Evolutionary conservation across 1,284 basidiomycete species (phyloP).

Genomic region (Pseudozyma pruni): DNA sequence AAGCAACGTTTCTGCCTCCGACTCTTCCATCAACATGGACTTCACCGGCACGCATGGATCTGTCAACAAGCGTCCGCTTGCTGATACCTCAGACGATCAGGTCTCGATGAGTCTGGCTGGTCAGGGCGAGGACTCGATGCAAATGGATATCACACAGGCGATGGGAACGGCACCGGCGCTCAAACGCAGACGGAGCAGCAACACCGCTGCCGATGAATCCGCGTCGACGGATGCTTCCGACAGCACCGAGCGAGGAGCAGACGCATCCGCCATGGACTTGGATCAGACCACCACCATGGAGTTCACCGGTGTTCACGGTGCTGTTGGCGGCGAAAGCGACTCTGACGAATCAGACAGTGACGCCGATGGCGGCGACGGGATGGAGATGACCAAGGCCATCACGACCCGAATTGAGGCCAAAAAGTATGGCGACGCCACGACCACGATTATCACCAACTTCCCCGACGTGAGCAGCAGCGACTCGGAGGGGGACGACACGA

Average conservation of each 20-base stretch:
- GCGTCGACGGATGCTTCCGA: slow-evolving; percentile 21
- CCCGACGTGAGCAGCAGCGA: slow-evolving; percentile 28
- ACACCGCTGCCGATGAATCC: slow-evolving; percentile 24
- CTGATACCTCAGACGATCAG: slow-evolving; percentile 22
- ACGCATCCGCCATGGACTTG: slow-evolving; percentile 26
- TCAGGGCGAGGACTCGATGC: slow-evolving; percentile 23
- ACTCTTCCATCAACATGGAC: slow-evolving; percentile 41
- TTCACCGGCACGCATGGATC: slow-evolving; percentile 46
- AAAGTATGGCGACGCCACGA: slow-evolving; percentile 35
- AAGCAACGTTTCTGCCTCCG: slow-evolving; percentile 19
- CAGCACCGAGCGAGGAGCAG: slow-evolving; percentile 1
- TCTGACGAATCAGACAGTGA: slow-evolving; percentile 19
- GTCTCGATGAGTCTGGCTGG: slow-evolving; percentile 21
- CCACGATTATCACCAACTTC: slow-evolving; percentile 38
- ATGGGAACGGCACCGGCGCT: slow-evolving; percentile 27
- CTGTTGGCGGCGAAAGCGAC: slow-evolving; percentile 7
- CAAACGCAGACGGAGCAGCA: slow-evolving; percentile 39
- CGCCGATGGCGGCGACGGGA: slow-evolving; percentile 30
- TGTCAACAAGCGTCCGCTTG: slow-evolving; percentile 34
- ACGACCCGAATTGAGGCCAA: slow-evolving; percentile 48
- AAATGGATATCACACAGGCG: slow-evolving; percentile 45
- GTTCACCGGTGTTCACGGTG: slow-evolving; percentile 38
- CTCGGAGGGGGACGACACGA: slow-evolving; percentile 38
- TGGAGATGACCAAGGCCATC: slow-evolving; percentile 51
- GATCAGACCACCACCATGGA: slow-evolving; percentile 50